Evolutionary conservation across 2,329 filamentous ascomycete genomes (phyloP), one percentile per base, ranked within the genome.

Genomic region (Xenosphaeropsis pyriputrescens): DNA sequence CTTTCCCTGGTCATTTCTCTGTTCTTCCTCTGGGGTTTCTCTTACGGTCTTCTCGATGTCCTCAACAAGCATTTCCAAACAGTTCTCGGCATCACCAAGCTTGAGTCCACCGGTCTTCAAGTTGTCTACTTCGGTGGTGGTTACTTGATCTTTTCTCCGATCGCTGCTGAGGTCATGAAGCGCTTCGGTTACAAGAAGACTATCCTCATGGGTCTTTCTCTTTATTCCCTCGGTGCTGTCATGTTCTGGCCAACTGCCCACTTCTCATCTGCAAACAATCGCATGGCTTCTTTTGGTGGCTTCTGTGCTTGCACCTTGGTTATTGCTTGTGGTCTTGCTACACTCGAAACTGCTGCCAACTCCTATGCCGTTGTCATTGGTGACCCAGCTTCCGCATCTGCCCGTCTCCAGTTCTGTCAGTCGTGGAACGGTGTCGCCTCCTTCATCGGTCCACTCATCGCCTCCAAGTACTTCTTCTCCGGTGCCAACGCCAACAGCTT

Each of bases 231-330:
- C 7, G 79, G 78, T 3, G 82, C 80, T 14, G 73, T 86, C 44
- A 83, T 85, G 58, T 85, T 85, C 59, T 86, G 81, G 82, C 82
- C 82, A 0, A 78, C 77, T 2, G 79, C 77, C 9, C 70, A 85
- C 9, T 70, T 80, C 45, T 62, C 58, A 11, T 57, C 71, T 22
- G 62, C 70, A 47, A 57, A 68, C 39, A 26, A 63, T 58, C 36
- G 63, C 55, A 47, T 58, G 60, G 68, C 69, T 37, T 82, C 79
- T 2, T 88, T 83, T 46, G 70, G 73, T 15, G 83, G 81, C 80
- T 88, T 86, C 59, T 85, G 79, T 49, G 72, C 70, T 29, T 70
- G 65, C 47, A 75, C 82, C 47, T 84, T 86, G 56, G 70, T 86
- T 43, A 79, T 85, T 41, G 82, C 80, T 19, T 77, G 75, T 39